These are phyloP conservation scores for Bonia amplexicaulis DNA, from an alignment of 176 grass and related monocot species.

Conservation along the genomic window DNA sequence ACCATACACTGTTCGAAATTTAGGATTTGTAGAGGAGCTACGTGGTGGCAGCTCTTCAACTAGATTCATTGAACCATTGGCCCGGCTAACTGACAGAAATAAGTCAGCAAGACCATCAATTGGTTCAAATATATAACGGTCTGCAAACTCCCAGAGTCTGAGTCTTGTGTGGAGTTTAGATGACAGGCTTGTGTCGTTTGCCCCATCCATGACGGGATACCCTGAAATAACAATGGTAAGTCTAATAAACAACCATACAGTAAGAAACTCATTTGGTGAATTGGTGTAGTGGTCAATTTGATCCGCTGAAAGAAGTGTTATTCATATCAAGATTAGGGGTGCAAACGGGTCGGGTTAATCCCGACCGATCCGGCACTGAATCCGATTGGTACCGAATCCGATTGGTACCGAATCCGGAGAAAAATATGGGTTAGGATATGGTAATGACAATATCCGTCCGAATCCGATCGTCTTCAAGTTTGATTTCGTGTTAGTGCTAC, in stretches of 20 bases:
- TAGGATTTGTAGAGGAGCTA: conserved; percentile 40
- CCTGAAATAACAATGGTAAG: conserved; percentile 22
- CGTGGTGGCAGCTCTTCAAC: conserved; percentile 61
- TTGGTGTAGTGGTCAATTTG: background rate
- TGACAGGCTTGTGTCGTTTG: conserved; percentile 20
- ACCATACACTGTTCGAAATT: conserved; percentile 65
- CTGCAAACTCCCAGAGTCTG: conserved; percentile 77
- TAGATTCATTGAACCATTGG: conserved; percentile 75
- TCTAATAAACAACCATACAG: background rate
- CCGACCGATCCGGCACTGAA: too few relatives aligned
- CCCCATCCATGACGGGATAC: conserved; percentile 37
- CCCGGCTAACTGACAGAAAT: conserved; percentile 64
- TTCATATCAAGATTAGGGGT: background rate
- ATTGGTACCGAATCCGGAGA: too few relatives aligned
- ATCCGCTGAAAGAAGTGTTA: background rate
- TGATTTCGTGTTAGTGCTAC: too few relatives aligned
- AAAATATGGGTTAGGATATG: too few relatives aligned
- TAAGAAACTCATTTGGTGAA: background rate
- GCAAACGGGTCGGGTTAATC: too few relatives aligned
- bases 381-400: too few relatives aligned
- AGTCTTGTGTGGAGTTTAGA: conserved; percentile 74
- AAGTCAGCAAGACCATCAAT: conserved; percentile 76
- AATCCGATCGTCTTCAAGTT: too few relatives aligned
- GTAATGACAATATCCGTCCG: too few relatives aligned
- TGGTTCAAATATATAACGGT: conserved; percentile 71